phyloP scores from a whole-genome alignment of 331 rosid species.

The Spiraea crenata region DNA sequence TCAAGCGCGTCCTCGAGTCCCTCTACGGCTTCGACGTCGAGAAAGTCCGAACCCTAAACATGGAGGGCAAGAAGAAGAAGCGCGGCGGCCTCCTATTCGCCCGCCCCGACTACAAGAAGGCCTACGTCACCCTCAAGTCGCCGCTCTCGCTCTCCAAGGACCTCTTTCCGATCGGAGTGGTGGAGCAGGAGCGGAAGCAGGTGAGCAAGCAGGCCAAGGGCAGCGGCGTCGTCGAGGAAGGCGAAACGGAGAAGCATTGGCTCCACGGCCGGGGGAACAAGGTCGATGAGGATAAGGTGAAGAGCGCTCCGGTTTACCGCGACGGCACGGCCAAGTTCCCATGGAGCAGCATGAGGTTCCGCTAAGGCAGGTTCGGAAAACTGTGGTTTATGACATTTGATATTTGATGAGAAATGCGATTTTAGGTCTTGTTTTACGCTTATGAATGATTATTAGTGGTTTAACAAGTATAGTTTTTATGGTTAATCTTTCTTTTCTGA shows the following conservation, averaged over 20 bases:
- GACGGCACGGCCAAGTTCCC: constrained; percentile 56
- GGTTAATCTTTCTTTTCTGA: neutral
- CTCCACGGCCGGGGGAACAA: constrained; percentile 41
- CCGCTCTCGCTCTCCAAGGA: constrained; percentile 52
- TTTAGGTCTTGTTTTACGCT: no score
- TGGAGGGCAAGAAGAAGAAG: constrained; percentile 79
- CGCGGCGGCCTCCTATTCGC: constrained; percentile 50
- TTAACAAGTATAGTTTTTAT: neutral
- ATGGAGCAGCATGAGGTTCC: constrained; percentile 71
- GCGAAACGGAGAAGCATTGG: constrained; percentile 65
- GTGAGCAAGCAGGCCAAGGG: constrained; percentile 48
- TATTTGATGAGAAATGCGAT: neutral
- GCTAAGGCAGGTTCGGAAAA: constrained; percentile 37
- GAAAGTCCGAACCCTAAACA: constrained; percentile 80
- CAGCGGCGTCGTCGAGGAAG: constrained; percentile 57
- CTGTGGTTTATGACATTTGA: neutral
- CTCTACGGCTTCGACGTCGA: constrained; percentile 70
- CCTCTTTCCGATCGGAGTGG: constrained; percentile 46
- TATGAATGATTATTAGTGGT: no score
- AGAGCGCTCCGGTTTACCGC: constrained; percentile 22
- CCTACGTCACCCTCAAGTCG: constrained; percentile 62
- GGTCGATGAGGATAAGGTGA: constrained; percentile 13
- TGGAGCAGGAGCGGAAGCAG: constrained; percentile 42
- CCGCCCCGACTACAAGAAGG: constrained; percentile 82
- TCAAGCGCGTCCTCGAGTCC: constrained; percentile 66